Percentiles rank a stretch among this genome's conserved stretches.
These are phyloP conservation scores for Solanum dulcamara DNA, from an alignment of 257 asterid species.

Conservation along the genomic window DNA sequence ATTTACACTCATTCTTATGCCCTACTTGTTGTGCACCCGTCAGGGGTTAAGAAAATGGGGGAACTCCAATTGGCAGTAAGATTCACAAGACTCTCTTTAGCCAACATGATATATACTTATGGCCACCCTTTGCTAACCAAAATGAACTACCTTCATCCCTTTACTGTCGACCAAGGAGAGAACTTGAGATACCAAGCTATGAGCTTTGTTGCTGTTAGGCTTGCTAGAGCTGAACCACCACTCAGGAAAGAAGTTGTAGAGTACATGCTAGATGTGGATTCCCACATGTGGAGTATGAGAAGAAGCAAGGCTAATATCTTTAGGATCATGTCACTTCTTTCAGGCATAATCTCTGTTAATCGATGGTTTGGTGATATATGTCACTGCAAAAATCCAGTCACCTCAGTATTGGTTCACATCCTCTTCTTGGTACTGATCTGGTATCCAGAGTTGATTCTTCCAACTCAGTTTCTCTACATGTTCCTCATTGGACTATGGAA, in stretches of 20 bases:
- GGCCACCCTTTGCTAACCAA: conserved; percentile 57
- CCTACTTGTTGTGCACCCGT: conserved; percentile 54
- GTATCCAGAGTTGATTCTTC: conserved; percentile 62
- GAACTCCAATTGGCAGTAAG: conserved; percentile 55
- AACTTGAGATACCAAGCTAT: conserved; percentile 59
- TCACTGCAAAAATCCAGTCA: conserved; percentile 49
- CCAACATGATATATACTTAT: conserved; percentile 40
- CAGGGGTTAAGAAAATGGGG: conserved; percentile 75
- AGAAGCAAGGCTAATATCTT: conserved; percentile 66
- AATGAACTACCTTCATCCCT: conserved; percentile 66
- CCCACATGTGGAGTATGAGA: conserved; percentile 80
- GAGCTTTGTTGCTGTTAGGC: conserved; percentile 50
- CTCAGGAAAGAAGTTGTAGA: conserved; percentile 62
- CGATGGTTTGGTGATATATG: conserved; percentile 46
- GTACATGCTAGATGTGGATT: conserved; percentile 59
- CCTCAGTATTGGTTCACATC: too few species aligned
- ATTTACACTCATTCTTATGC: conserved; percentile 55
- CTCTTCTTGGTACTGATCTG: conserved; percentile 37
- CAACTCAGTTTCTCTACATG: conserved; percentile 44
- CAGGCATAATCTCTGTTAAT: too few species aligned
- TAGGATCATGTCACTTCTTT: conserved; percentile 46
- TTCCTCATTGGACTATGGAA: conserved; percentile 58
- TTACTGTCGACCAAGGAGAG: conserved; percentile 56
- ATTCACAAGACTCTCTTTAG: conserved; percentile 50
- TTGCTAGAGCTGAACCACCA: conserved; percentile 62